Percentiles rank a stretch among this genome's conserved stretches.
Conservation (phyloP, 805 yeast genomes). For the Candida insectalens region DNA sequence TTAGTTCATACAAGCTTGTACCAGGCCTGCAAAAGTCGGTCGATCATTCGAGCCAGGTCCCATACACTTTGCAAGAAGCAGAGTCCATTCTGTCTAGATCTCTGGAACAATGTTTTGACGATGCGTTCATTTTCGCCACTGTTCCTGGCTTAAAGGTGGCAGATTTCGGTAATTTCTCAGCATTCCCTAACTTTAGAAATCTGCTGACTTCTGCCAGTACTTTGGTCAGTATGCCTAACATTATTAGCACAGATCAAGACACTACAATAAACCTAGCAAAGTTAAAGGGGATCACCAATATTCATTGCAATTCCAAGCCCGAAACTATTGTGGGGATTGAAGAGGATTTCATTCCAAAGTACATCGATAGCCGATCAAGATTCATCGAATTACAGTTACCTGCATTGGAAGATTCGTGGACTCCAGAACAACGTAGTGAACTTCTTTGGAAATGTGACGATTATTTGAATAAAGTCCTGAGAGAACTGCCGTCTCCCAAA, state of each 20-base stretch:
- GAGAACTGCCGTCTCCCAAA: conserved; percentile 68
- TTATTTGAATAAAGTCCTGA: conserved; percentile 41
- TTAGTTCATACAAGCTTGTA: conserved; percentile 18
- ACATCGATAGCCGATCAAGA: conserved; percentile 54
- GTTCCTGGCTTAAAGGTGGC: conserved; percentile 41
- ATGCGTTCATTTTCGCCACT: conserved; percentile 46
- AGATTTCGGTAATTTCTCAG: conserved; percentile 33
- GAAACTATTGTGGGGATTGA: conserved; percentile 29
- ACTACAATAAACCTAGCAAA: conserved; percentile 28
- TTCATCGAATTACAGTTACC: conserved; percentile 52
- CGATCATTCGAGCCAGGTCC: conserved; percentile 21
- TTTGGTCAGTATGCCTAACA: conserved; percentile 46
- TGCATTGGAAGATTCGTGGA: conserved; percentile 27
- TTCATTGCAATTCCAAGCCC: conserved; percentile 43
- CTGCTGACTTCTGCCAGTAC: conserved; percentile 51
- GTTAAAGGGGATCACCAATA: conserved; percentile 31
- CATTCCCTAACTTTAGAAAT: conserved; percentile 40
- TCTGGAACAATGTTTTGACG: conserved; percentile 35
- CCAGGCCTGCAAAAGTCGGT: conserved; percentile 21
- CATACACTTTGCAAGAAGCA: conserved; percentile 19
- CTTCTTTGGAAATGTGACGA: conserved; percentile 19
- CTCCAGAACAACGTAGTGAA: conserved; percentile 29
- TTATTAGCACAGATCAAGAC: conserved; percentile 24
- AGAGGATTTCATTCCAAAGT: conserved; percentile 38
- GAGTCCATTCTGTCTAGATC: conserved; percentile 10